Base-by-base conservation (phyloP, 495 filamentous ascomycete genomes). In the Aspergillus cristatus region DNA sequence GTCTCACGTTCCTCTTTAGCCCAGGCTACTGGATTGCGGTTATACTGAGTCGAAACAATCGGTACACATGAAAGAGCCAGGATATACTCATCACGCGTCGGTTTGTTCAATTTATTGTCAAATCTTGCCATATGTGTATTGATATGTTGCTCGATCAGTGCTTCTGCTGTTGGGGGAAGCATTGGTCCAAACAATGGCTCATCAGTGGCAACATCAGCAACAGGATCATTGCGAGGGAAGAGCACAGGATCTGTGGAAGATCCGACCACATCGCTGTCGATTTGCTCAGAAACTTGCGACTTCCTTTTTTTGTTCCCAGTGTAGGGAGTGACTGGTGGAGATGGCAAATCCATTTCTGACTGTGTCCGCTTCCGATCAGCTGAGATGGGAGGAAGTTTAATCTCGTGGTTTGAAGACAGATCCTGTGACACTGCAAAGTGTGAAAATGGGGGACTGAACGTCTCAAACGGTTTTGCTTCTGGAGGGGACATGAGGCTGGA, bases 401-500 rank as follows among this genome's bases (percentile, higher is more conserved):
- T 64, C 47, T 61, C 67, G 49, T 50, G 55, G 47, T 41, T 46
- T 47, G 52, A 62, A 25, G 53, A 45, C 41, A 43, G 35, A 28
- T 51, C 55, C 45, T 56, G 41, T 22, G 42, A 50, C 40, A 48
- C 50, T 50, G 42, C 53, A 41, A 58, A 59, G 31, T 54, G 64
- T 33, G 51, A 64, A 17, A 49, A 53, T 14, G 55, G 41, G 38
- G 58, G 53, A 28, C 63, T 57, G 57, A 84, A 85, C 32, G 51
- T 74, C 32, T 86, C 81, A 34, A 76, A 60, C 14, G 74, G 72
- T 45, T 74, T 68, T 7, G 67, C 61, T 51, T 84, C 81, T 32
- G 83, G 83, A 15, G 83, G 83, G 25, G 83, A 87, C 76, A 87
- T 82, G 26, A 87, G 68, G 54, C 70, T 84, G 51, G 71, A 66